A percentile compares a stretch with the other conserved stretches of the same genome.
Conservation (phyloP, 2,329 filamentous ascomycete genomes). For the Penicillium brevicompactum region DNA sequence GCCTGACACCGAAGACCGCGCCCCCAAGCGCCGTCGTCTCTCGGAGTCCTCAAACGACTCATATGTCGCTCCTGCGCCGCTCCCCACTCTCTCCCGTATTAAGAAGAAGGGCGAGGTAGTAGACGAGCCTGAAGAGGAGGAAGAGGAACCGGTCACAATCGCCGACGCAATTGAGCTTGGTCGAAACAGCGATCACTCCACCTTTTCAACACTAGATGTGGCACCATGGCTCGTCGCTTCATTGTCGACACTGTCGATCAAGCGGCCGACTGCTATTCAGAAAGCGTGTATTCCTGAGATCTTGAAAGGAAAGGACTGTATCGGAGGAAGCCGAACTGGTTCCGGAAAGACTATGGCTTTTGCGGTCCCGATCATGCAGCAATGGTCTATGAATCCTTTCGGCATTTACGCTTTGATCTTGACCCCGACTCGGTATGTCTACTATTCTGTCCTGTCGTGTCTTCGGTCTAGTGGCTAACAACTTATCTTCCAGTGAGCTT, state of each 20-base stretch:
- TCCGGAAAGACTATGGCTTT: slow-evolving; percentile 98
- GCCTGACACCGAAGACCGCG: slow-evolving; percentile 29
- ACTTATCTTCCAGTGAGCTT: slow-evolving; percentile 66
- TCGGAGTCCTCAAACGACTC: slow-evolving; percentile 40
- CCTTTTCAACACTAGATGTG: slow-evolving; percentile 72
- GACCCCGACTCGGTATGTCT: slow-evolving; percentile 73
- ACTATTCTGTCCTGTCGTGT: background rate
- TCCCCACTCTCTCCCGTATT: slow-evolving; percentile 44
- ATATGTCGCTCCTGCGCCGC: slow-evolving; percentile 36
- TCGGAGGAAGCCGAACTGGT: slow-evolving; percentile 90
- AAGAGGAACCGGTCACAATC: slow-evolving; percentile 42
- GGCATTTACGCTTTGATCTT: slow-evolving; percentile 88
- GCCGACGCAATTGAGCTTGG: slow-evolving; percentile 44
- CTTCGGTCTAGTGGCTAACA: background rate
- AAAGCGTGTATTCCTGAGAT: slow-evolving; percentile 92
- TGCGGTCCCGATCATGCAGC: slow-evolving; percentile 88
- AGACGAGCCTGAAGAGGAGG: slow-evolving; percentile 18
- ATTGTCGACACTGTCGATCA: slow-evolving; percentile 76
- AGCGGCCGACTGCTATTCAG: slow-evolving; percentile 87
- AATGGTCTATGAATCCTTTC: slow-evolving; percentile 88
- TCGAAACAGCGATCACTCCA: slow-evolving; percentile 51
- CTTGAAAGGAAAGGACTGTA: slow-evolving; percentile 86
- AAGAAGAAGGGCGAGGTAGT: slow-evolving; percentile 39
- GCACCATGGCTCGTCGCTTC: slow-evolving; percentile 87
- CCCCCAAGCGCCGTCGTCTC: slow-evolving; percentile 43